phyloP scores from a whole-genome alignment of 495 filamentous ascomycete species.

The Amniculicola lignicola region DNA sequence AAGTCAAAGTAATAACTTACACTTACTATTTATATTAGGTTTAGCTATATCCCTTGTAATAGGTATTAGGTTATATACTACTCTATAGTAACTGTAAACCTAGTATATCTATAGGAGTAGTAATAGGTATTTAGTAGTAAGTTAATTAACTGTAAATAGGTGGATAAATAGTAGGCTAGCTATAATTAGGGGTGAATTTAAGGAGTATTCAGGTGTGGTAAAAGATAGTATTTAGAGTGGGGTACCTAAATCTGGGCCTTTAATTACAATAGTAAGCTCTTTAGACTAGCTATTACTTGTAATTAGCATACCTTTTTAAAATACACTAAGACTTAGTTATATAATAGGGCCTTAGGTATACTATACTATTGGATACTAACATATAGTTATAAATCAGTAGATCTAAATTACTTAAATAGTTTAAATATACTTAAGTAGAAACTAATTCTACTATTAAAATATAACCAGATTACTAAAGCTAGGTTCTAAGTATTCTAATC shows the following conservation, averaged over 20 bases:
- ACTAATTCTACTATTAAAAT: conserved; percentile 7
- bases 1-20: not conserved
- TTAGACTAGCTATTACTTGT: not conserved
- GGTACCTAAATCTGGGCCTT: no score
- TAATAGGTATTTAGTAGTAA: no score
- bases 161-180: no score
- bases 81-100: no score
- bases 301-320: not conserved
- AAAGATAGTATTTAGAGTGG: no score
- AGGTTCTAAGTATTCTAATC: conserved; percentile 7
- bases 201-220: no score
- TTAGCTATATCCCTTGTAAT: no score
- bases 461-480: conserved; percentile 3
- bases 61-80: no score
- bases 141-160: no score
- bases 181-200: no score
- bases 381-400: not conserved
- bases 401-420: conserved; percentile 4
- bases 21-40: no score
- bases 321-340: not conserved
- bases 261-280: not conserved
- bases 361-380: not conserved
- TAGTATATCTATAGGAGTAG: no score
- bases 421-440: conserved; percentile 12
- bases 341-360: not conserved